A percentile compares a stretch with the other conserved stretches of the same genome.
These are phyloP conservation scores for Chaetomium sp. DNA, from an alignment of 2,329 filamentous ascomycete genomes.

Conservation along the genomic window DNA sequence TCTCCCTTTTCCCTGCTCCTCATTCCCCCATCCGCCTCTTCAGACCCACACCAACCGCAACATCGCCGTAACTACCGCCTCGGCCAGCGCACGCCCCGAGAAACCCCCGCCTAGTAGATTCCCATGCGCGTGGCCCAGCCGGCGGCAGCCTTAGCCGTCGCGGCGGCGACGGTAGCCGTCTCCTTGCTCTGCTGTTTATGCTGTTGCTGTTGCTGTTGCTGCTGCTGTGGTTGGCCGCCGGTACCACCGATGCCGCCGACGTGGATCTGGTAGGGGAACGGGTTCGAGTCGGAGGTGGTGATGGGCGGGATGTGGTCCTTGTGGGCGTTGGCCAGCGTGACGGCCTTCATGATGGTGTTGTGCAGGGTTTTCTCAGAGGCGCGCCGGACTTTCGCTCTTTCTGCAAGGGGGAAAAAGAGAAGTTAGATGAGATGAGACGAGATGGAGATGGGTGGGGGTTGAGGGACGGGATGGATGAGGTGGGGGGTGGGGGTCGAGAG, in stretches of 20 bases:
- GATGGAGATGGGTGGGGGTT: slow-evolving; percentile 8
- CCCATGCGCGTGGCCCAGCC: slow-evolving; percentile 80
- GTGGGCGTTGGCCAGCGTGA: slow-evolving; percentile 81
- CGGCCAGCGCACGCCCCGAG: background rate
- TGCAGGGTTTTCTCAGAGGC: slow-evolving; percentile 90
- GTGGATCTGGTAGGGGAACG: slow-evolving; percentile 91
- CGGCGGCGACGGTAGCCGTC: background rate
- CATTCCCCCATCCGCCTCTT: background rate
- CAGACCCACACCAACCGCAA: background rate
- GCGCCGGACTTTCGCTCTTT: slow-evolving; percentile 82
- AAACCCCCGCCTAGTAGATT: slow-evolving; percentile 57
- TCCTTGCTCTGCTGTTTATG: slow-evolving; percentile 19
- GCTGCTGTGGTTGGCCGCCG: slow-evolving; percentile 5
- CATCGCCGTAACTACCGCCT: background rate
- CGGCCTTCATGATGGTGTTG: slow-evolving; percentile 85
- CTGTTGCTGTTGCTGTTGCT: background rate
- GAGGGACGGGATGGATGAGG: slow-evolving; percentile 14
- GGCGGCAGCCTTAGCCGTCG: slow-evolving; percentile 13
- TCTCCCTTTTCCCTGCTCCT: background rate
- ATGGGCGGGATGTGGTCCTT: slow-evolving; percentile 98
- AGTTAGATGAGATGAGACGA: background rate
- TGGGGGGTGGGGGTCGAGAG: slow-evolving; percentile 8
- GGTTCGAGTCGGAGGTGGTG: slow-evolving; percentile 86
- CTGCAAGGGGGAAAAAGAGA: slow-evolving; percentile 47
- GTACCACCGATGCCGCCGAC: slow-evolving; percentile 51